These are phyloP conservation scores for Irpex sp. DNA, from an alignment of 1,284 basidiomycete genomes.

Conservation along the genomic window DNA sequence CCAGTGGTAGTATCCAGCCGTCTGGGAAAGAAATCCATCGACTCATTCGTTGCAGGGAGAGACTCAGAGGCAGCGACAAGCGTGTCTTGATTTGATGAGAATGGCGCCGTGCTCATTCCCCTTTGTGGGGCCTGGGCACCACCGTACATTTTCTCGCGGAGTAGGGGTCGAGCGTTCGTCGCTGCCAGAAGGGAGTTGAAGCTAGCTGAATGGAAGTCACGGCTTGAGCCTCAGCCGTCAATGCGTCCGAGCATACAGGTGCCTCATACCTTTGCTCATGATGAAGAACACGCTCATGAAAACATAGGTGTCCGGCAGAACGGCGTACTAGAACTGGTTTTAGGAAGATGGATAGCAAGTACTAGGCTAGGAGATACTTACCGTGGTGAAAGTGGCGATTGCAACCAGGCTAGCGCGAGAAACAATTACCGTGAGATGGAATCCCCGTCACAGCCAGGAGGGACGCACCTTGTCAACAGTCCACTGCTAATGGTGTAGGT, in stretches of 20 bases:
- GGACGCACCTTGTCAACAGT: conserved; percentile 4
- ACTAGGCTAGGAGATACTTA: background rate
- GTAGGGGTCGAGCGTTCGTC: conserved; percentile 11
- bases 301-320: conserved; percentile 11
- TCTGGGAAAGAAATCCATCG: no score
- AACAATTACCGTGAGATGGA: background rate
- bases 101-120: no score
- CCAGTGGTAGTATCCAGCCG: no score
- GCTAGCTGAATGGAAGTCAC: conserved; percentile 6
- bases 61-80: no score
- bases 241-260: background rate
- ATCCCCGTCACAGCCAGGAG: no score
- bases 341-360: background rate
- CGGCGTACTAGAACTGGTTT: conserved; percentile 6
- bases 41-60: no score
- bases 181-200: conserved; percentile 15
- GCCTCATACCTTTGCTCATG: conserved; percentile 10
- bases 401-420: background rate
- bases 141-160: conserved; percentile 1
- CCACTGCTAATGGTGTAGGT: conserved; percentile 6
- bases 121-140: no score
- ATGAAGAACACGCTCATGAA: conserved; percentile 14
- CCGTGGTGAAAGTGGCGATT: conserved; percentile 1
- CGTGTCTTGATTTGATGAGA: no score
- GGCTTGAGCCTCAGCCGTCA: background rate